phyloP scores from a whole-genome alignment of 306 rosid species.

The Acmispon strigosus region DNA sequence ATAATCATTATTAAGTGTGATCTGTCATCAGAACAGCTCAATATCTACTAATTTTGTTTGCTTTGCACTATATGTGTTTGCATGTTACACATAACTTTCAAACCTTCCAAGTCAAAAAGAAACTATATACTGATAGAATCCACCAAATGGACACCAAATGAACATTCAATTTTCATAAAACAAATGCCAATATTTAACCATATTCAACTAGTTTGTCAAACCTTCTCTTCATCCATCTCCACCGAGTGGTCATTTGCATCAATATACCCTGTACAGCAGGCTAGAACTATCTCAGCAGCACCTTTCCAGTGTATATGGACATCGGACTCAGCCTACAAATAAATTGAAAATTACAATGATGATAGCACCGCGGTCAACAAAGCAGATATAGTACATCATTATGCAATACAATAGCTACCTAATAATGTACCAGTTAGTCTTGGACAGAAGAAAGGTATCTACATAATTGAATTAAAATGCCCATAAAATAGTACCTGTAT shows the following conservation, averaged over 20 bases:
- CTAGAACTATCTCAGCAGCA: slow-evolving; percentile 91
- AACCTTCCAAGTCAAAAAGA: neutral
- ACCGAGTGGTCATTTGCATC: slow-evolving; percentile 41
- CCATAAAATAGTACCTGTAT: slow-evolving; percentile 43
- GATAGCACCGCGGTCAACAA: neutral
- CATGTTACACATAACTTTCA: neutral
- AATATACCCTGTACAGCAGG: slow-evolving; percentile 54
- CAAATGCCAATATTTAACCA: neutral
- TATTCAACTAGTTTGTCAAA: slow-evolving; percentile 19
- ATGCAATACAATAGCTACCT: neutral
- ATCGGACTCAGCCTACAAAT: slow-evolving; percentile 49
- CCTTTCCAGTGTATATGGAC: slow-evolving; percentile 98
- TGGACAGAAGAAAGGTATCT: neutral
- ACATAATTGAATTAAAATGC: neutral
- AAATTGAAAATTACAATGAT: neutral
- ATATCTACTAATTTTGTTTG: neutral
- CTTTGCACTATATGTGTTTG: neutral
- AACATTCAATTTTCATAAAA: neutral
- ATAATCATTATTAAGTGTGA: too few relatives aligned
- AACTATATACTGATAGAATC: neutral
- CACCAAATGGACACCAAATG: neutral
- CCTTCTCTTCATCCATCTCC: slow-evolving; percentile 74
- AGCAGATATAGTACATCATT: neutral
- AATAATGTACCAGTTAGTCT: neutral
- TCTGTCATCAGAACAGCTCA: neutral